Percentiles rank a stretch among this genome's conserved stretches.
Conservation (phyloP, 108 stramenopile genomes). For the Cylindrotheca fusiformis region DNA sequence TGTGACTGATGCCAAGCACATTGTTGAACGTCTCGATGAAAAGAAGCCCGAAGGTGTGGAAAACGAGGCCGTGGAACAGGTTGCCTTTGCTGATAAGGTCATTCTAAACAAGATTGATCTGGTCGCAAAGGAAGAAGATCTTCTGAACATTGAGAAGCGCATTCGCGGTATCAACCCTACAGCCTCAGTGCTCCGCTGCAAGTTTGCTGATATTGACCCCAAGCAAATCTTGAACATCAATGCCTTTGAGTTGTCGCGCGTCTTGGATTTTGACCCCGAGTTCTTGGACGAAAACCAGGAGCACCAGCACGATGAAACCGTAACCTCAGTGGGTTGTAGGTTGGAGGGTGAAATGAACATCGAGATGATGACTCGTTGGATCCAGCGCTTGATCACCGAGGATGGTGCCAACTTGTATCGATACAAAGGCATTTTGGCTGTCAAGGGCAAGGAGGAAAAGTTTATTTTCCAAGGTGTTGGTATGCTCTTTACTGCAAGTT, state of each 20-base stretch:
- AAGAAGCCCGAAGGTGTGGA: constrained; percentile 85
- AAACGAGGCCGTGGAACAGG: constrained; percentile 95
- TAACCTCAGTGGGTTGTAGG: constrained; percentile 59
- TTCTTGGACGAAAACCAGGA: constrained; percentile 66
- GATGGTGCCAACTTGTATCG: constrained; percentile 90
- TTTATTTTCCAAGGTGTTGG: constrained; percentile 96
- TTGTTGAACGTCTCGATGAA: constrained; percentile 73
- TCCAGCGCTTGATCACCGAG: constrained; percentile 64
- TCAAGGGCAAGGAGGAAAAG: constrained; percentile 82
- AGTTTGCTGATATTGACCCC: constrained; percentile 42
- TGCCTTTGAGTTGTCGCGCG: constrained; percentile 76
- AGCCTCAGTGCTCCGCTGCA: constrained; percentile 42
- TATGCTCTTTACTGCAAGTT: constrained; percentile 77
- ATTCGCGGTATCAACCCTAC: constrained; percentile 57
- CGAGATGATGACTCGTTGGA: constrained; percentile 59
- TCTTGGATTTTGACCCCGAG: constrained; percentile 85
- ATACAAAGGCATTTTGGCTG: constrained; percentile 90
- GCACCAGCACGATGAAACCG: constrained; percentile 74
- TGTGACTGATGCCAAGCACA: constrained; percentile 92
- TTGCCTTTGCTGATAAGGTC: constrained; percentile 88
- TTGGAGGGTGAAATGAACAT: constrained; percentile 69
- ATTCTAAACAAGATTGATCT: constrained; percentile 87
- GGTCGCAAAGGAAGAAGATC: constrained; percentile 31
- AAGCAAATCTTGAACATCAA: constrained; percentile 77
- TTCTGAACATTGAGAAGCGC: constrained; percentile 37